Percentiles rank a stretch among this genome's conserved stretches.
Evolutionary conservation across 495 filamentous ascomycete species (phyloP).

Genomic region (Aspergillus kassunensis): DNA sequence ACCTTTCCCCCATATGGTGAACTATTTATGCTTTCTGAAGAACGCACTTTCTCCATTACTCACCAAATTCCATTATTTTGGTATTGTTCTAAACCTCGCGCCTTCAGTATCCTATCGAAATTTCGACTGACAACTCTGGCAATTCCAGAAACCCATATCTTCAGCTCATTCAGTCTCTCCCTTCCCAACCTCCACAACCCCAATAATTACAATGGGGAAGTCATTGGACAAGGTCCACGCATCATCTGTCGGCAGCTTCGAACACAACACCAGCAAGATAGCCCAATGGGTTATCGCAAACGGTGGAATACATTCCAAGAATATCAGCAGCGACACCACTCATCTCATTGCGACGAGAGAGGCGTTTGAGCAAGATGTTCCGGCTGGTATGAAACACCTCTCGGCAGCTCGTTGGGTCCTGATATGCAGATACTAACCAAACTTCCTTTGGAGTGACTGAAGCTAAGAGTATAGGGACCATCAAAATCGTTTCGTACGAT

Average conservation of each 20-base stretch:
- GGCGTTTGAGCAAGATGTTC: conserved; percentile 42
- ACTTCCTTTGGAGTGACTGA: conserved; percentile 34
- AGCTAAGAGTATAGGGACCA: conserved; percentile 31
- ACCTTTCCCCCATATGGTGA: too few relatives aligned
- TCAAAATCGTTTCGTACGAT: conserved; percentile 57
- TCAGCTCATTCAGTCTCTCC: background rate
- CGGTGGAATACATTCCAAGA: conserved; percentile 44
- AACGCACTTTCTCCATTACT: too few relatives aligned
- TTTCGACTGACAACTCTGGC: too few relatives aligned
- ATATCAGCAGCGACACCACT: conserved; percentile 44
- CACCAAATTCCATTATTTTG: conserved; percentile 14
- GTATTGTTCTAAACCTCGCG: too few relatives aligned
- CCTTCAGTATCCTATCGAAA: too few relatives aligned
- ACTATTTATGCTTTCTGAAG: too few relatives aligned
- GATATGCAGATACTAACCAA: background rate
- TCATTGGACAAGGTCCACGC: conserved; percentile 26
- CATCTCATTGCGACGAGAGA: conserved; percentile 57
- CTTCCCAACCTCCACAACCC: conserved; percentile 1
- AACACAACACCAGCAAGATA: conserved; percentile 38
- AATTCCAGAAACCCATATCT: background rate
- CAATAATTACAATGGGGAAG: conserved; percentile 27
- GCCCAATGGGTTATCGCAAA: conserved; percentile 51
- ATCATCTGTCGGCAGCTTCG: conserved; percentile 39
- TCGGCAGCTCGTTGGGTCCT: background rate
- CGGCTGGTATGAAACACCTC: conserved; percentile 36